Evolutionary conservation across 2,329 filamentous ascomycete species (phyloP).

Genomic region (Fulvia fulva): DNA sequence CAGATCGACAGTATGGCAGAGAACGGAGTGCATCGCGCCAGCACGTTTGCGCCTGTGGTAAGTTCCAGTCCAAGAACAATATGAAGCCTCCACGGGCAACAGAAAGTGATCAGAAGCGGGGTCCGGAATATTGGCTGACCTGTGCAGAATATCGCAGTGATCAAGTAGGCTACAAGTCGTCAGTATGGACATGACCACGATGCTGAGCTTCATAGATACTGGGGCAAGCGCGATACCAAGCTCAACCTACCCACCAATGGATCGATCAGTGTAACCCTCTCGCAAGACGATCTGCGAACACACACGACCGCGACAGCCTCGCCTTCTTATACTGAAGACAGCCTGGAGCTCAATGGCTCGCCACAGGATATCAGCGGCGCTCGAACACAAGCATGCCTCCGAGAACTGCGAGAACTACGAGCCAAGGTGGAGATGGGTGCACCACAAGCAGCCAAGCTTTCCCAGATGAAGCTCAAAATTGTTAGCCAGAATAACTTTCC

Average conservation of each 20-base stretch:
- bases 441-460: slow-evolving; percentile 74
- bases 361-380: slow-evolving; percentile 80
- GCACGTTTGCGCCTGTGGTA: slow-evolving; percentile 83
- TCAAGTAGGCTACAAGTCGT: slow-evolving; percentile 61
- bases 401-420: slow-evolving; percentile 75
- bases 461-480: slow-evolving; percentile 71
- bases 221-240: slow-evolving; percentile 92
- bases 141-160: slow-evolving; percentile 78
- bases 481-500: slow-evolving; percentile 99
- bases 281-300: slow-evolving; percentile 87
- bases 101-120: not conserved
- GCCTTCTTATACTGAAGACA: slow-evolving; percentile 63
- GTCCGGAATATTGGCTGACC: not conserved
- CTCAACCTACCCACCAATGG: slow-evolving; percentile 93
- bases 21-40: slow-evolving; percentile 72
- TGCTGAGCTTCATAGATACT: slow-evolving; percentile 57
- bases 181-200: slow-evolving; percentile 7
- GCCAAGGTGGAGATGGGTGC: slow-evolving; percentile 69
- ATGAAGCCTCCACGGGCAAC: not conserved
- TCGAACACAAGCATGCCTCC: slow-evolving; percentile 90
- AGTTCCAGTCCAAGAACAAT: not conserved
- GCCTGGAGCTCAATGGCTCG: slow-evolving; percentile 78
- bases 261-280: slow-evolving; percentile 93
- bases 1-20: slow-evolving; percentile 35
- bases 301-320: slow-evolving; percentile 95